Evolutionary conservation across 2,329 filamentous ascomycete species (phyloP).

Genomic region (Colletotrichum gigasporum): DNA sequence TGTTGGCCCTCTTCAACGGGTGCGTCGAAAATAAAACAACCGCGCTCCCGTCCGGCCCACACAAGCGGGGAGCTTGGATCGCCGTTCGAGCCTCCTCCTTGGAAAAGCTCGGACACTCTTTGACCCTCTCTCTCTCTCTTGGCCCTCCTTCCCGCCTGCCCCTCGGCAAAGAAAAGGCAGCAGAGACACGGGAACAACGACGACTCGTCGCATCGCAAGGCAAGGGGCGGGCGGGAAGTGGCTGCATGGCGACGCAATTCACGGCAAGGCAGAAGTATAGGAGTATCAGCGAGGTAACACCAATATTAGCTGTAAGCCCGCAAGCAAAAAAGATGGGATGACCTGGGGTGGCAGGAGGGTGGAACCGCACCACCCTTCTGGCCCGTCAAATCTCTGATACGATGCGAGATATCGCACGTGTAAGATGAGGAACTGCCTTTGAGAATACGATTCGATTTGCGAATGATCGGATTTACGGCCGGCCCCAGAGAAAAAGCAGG

Average conservation of each 20-base stretch:
- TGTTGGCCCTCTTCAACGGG: conserved; percentile 6
- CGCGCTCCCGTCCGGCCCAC: conserved; percentile 13
- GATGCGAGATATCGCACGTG: conserved; percentile 10
- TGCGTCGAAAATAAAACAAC: conserved; percentile 5
- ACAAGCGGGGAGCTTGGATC: conserved; percentile 2
- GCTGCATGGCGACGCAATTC: conserved; percentile 17
- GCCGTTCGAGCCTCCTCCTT: conserved; percentile 21
- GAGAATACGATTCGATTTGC: neutral
- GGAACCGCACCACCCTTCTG: neutral
- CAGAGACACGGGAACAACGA: neutral
- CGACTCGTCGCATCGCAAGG: conserved; percentile 19
- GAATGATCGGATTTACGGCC: neutral
- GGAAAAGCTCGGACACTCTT: conserved; percentile 24
- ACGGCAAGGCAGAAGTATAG: neutral
- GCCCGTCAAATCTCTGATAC: conserved; percentile 14
- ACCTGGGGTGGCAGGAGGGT: neutral
- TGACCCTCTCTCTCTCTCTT: conserved; percentile 7
- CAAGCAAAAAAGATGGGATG: conserved; percentile 19
- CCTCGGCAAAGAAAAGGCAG: neutral
- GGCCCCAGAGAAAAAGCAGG: no score
- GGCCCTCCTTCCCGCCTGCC: neutral
- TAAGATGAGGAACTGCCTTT: neutral
- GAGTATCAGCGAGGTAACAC: conserved; percentile 27
- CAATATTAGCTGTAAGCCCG: neutral
- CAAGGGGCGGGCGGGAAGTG: conserved; percentile 14